Percentiles rank a stretch among this genome's conserved stretches.
Evolutionary conservation across 2,329 filamentous ascomycete genomes (phyloP).

Genomic region (Microcyclospora tardicrescens): DNA sequence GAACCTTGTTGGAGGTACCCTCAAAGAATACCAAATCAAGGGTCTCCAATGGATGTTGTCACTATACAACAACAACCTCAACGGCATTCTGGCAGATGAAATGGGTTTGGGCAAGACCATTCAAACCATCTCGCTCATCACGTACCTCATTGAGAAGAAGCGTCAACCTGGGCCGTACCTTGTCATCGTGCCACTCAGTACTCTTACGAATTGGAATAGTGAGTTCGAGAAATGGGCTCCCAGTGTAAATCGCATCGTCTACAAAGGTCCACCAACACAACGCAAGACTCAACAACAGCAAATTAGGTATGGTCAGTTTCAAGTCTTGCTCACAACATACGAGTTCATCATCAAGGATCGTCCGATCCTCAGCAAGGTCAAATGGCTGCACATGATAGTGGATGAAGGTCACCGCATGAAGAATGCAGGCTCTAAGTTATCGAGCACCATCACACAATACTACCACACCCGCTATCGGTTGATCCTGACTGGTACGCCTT

Average conservation of each 20-base stretch:
- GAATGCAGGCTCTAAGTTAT: slow-evolving; percentile 92
- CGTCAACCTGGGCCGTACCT: slow-evolving; percentile 82
- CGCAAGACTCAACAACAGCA: slow-evolving; percentile 86
- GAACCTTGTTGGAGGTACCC: slow-evolving; percentile 77
- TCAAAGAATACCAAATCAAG: slow-evolving; percentile 98
- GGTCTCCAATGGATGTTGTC: slow-evolving; percentile 99
- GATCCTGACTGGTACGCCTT: slow-evolving; percentile 90
- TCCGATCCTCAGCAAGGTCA: slow-evolving; percentile 90
- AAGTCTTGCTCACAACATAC: slow-evolving; percentile 92
- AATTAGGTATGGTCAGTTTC: slow-evolving; percentile 89
- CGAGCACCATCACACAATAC: slow-evolving; percentile 85
- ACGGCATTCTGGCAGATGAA: slow-evolving; percentile 95
- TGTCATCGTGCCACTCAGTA: slow-evolving; percentile 93
- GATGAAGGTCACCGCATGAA: slow-evolving; percentile 99
- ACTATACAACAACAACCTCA: slow-evolving; percentile 98
- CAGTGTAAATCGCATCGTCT: slow-evolving; percentile 72
- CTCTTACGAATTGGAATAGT: slow-evolving; percentile 94
- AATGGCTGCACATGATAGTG: slow-evolving; percentile 99
- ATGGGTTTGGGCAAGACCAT: slow-evolving; percentile 99
- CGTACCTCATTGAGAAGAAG: slow-evolving; percentile 94
- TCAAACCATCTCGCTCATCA: slow-evolving; percentile 94
- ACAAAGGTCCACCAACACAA: slow-evolving; percentile 84
- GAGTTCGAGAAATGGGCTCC: slow-evolving; percentile 99
- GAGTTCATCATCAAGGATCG: slow-evolving; percentile 99
- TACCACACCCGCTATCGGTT: slow-evolving; percentile 90